Conservation (phyloP, 1,139 yeast species). For the Torulaspora pretoriensis region DNA sequence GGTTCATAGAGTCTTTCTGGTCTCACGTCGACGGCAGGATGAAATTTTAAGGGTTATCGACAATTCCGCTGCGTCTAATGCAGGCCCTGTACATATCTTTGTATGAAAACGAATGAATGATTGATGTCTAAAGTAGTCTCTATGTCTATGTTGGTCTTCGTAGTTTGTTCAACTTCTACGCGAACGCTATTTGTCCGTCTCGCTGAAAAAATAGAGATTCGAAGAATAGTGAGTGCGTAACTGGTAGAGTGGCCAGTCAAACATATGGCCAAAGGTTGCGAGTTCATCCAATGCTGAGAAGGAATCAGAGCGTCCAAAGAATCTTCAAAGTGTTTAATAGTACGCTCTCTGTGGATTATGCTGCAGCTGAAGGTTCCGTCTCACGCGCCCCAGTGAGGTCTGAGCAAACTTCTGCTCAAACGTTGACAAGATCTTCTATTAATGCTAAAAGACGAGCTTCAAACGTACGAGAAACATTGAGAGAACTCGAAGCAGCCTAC, state of each 20-base stretch:
- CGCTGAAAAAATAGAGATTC: slow-evolving; percentile 1
- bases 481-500: not conserved
- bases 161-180: too few relatives aligned
- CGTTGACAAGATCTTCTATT: not conserved
- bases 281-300: slow-evolving; percentile 8
- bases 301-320: slow-evolving; percentile 5
- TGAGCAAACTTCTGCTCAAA: not conserved
- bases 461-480: slow-evolving; percentile 4
- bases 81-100: not conserved
- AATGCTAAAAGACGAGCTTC: not conserved
- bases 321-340: slow-evolving; percentile 12
- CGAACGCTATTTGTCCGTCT: not conserved
- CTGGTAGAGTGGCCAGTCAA: not conserved
- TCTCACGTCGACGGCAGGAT: slow-evolving; percentile 43
- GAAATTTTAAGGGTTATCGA: slow-evolving; percentile 30
- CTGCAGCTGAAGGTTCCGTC: slow-evolving; percentile 7
- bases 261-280: not conserved
- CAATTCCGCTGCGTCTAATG: not conserved
- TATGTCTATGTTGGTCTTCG: too few relatives aligned
- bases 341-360: slow-evolving; percentile 11
- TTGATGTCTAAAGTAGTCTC: too few relatives aligned
- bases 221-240: not conserved
- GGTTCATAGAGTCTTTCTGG: slow-evolving; percentile 48
- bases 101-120: not conserved
- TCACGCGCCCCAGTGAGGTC: slow-evolving; percentile 1